Evolutionary conservation across 148 eudicot genomes (phyloP).

Genomic region (Euryodendron excelsum): DNA sequence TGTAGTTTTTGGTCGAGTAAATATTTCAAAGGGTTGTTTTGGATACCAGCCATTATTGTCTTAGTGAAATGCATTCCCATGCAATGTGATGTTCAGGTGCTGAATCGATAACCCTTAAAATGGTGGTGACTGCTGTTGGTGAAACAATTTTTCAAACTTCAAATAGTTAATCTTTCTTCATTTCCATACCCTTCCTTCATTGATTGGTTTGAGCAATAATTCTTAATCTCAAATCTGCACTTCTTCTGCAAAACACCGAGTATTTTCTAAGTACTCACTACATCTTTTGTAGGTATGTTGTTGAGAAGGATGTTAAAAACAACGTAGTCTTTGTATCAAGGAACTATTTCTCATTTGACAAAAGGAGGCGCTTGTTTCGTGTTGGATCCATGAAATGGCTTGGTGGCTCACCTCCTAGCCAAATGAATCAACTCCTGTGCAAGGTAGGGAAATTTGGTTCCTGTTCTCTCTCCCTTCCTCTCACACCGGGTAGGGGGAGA

Average conservation of each 20-base stretch:
- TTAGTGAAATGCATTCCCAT: background rate
- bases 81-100: background rate
- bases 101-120: background rate
- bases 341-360: conserved; percentile 80
- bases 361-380: conserved; percentile 83
- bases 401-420: conserved; percentile 42
- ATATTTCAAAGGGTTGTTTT: background rate
- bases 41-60: background rate
- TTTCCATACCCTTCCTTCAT: background rate
- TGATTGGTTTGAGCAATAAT: background rate
- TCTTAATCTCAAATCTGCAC: background rate
- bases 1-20: background rate
- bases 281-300: conserved; percentile 72
- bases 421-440: conserved; percentile 58
- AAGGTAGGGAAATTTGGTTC: conserved; percentile 45
- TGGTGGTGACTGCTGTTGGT: background rate
- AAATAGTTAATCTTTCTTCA: background rate
- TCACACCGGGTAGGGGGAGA: too few relatives aligned
- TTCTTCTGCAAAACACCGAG: background rate
- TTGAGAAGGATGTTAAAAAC: conserved; percentile 82
- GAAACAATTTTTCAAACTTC: background rate
- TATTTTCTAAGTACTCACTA: background rate
- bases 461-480: background rate
- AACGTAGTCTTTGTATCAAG: conserved; percentile 94
- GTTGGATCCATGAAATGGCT: conserved; percentile 95